phyloP scores from a whole-genome alignment of 106 monocot species.

The Vanilla planifolia region DNA sequence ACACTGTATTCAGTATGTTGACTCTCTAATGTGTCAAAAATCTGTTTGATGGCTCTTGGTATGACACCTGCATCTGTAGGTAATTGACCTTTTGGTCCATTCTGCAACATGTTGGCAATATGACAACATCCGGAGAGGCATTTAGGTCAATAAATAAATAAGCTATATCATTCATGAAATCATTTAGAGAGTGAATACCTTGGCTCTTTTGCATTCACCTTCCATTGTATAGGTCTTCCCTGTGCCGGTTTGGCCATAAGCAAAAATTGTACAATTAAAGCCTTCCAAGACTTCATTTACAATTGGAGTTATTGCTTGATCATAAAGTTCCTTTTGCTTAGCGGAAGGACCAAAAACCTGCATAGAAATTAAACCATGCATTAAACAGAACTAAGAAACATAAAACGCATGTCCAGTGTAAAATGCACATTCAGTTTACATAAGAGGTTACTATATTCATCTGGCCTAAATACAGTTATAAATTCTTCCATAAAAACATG shows the following conservation, averaged over 20 bases:
- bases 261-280: slow-evolving; percentile 99
- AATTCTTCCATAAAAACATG: too few relatives aligned
- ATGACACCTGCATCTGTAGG: slow-evolving; percentile 92
- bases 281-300: slow-evolving; percentile 98
- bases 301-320: slow-evolving; percentile 97
- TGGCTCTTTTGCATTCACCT: slow-evolving; percentile 79
- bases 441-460: too few relatives aligned
- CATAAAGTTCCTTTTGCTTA: slow-evolving; percentile 78
- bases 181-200: slow-evolving; percentile 29
- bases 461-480: too few relatives aligned
- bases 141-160: background rate
- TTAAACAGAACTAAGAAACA: background rate
- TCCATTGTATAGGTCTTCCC: slow-evolving; percentile 99
- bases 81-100: slow-evolving; percentile 55
- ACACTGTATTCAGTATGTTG: slow-evolving; percentile 99
- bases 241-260: slow-evolving; percentile 97
- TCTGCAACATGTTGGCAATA: slow-evolving; percentile 34
- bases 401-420: background rate
- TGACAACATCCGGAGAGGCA: background rate
- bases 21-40: slow-evolving; percentile 92
- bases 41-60: slow-evolving; percentile 94
- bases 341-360: slow-evolving; percentile 95
- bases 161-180: background rate
- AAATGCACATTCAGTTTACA: too few relatives aligned
- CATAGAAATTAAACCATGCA: background rate